Percentiles rank a stretch among this genome's conserved stretches.
Evolutionary conservation across 2,329 filamentous ascomycete genomes (phyloP).

Genomic region (Arthrobotrys sinensis): DNA sequence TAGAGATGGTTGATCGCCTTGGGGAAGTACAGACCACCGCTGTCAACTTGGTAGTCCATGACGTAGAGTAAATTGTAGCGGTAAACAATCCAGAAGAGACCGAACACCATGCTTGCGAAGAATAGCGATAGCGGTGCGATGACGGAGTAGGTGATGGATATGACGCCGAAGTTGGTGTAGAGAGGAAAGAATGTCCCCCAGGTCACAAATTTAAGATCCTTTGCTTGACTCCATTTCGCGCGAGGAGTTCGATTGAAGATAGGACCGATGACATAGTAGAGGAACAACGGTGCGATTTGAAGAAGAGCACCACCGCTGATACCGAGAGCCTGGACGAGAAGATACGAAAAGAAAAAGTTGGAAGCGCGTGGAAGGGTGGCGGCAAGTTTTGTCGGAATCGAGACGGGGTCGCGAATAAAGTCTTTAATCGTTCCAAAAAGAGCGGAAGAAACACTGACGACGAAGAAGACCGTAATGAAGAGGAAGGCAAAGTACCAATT

Average conservation of each 20-base stretch:
- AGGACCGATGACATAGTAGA: conserved; percentile 86
- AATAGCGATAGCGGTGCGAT: conserved; percentile 91
- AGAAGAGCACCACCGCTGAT: conserved; percentile 90
- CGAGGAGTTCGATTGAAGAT: conserved; percentile 85
- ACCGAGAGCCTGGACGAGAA: conserved; percentile 92
- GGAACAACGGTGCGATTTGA: conserved; percentile 82
- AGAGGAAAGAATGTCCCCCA: conserved; percentile 97
- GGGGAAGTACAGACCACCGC: conserved; percentile 92
- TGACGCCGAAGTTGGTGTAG: conserved; percentile 96
- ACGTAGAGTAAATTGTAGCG: conserved; percentile 98
- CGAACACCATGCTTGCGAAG: conserved; percentile 94
- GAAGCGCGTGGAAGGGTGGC: conserved; percentile 85
- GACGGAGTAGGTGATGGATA: conserved; percentile 88
- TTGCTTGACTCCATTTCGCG: conserved; percentile 89
- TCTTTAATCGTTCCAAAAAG: conserved; percentile 77
- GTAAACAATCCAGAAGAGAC: conserved; percentile 92
- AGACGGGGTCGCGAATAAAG: conserved; percentile 77
- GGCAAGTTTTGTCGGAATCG: conserved; percentile 80
- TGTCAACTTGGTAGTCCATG: conserved; percentile 88
- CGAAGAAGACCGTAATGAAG: conserved; percentile 93
- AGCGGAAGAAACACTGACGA: conserved; percentile 87
- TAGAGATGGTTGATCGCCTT: conserved; percentile 96
- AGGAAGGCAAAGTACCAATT: conserved; percentile 93
- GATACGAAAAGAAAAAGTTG: conserved; percentile 99
- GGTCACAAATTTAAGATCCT: conserved; percentile 80